These are phyloP conservation scores for Irineochytrium annulatum DNA, from an alignment of 192 early-diverging fungal species.

Conservation along the genomic window DNA sequence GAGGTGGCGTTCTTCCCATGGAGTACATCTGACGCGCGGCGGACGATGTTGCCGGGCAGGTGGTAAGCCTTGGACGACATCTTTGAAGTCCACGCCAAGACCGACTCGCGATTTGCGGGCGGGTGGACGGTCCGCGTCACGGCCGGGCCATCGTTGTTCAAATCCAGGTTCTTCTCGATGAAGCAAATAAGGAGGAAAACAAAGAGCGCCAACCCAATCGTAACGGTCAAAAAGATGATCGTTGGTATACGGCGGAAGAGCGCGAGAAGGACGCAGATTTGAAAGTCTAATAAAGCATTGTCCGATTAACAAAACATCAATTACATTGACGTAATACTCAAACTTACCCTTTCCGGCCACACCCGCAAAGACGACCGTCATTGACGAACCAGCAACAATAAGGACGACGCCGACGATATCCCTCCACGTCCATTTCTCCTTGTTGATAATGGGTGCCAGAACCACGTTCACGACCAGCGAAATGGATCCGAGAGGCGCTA, in stretches of 20 bases:
- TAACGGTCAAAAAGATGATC: slow-evolving; percentile 62
- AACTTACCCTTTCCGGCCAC: slow-evolving; percentile 18
- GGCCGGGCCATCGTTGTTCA: slow-evolving; percentile 3
- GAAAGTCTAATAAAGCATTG: slow-evolving; percentile 49
- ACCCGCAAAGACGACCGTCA: slow-evolving; percentile 67
- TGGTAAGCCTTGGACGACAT: not conserved
- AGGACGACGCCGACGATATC: slow-evolving; percentile 70
- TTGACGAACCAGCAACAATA: slow-evolving; percentile 68
- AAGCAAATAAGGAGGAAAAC: slow-evolving; percentile 58
- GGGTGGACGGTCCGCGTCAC: not conserved
- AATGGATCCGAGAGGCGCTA: slow-evolving; percentile 72
- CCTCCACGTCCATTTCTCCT: slow-evolving; percentile 60
- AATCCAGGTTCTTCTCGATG: slow-evolving; percentile 44
- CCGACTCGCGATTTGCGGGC: not conserved
- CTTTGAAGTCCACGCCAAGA: slow-evolving; percentile 1
- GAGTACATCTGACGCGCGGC: not conserved
- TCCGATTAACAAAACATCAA: slow-evolving; percentile 32
- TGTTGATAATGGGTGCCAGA: slow-evolving; percentile 71
- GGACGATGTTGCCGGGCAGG: not conserved
- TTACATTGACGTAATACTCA: not conserved
- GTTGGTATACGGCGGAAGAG: slow-evolving; percentile 61
- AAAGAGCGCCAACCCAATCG: slow-evolving; percentile 47
- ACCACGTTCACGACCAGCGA: slow-evolving; percentile 79
- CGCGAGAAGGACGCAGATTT: slow-evolving; percentile 66
- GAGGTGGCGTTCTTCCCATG: too few relatives aligned